Base-by-base conservation (phyloP, 129 eudicot species). In the Centrapalus pauciflorus region DNA sequence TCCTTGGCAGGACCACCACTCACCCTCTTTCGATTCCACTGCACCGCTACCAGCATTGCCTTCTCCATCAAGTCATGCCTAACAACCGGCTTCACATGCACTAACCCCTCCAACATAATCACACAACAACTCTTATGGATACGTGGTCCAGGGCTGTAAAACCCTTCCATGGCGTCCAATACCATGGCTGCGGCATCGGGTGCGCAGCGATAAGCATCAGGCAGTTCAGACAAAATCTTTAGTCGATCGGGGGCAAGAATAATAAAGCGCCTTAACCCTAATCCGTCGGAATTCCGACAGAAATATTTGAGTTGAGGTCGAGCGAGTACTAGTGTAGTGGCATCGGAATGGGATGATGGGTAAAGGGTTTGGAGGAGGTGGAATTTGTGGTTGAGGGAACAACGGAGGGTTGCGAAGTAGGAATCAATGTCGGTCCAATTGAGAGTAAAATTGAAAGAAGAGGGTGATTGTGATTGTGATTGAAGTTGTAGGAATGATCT, bases 391-490 rank as follows among this genome's bases (percentile, higher is more conserved):
- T 19, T 52, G 73, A 84, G 81, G 5, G 81, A 54, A 60, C 67
- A 45, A 1, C 67, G 74, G 57, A 76, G 48, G 62, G 77, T 20
- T 8, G 81, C 60, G 66, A 84, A 77, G 79, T 77, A 62, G 38
- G 89, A 64, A 27, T 84, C 85, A 40, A 84, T 24, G 48, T 84
- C 81, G 12, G 72, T 0, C 89, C 89, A 83, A 7, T 66, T 72
- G 65, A 76, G 63, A 32, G 32, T 70, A 50, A 40, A 41, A 2
- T 58, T 34, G 64, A 78, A 64, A 35, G 61, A 37, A 28, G 66
- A 17, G 1, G 67, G 50, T 10, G 89, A 49, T 29, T 68, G 85
- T 10, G 89, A 49, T 29, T 68, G 85, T 30, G 77, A 55, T 69
- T 73, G 81, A 30, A 84, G 81, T 9, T 73, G 62, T 41, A 73